Base-by-base conservation (phyloP, 2,329 filamentous ascomycete species). In the Camillea tinctor region DNA sequence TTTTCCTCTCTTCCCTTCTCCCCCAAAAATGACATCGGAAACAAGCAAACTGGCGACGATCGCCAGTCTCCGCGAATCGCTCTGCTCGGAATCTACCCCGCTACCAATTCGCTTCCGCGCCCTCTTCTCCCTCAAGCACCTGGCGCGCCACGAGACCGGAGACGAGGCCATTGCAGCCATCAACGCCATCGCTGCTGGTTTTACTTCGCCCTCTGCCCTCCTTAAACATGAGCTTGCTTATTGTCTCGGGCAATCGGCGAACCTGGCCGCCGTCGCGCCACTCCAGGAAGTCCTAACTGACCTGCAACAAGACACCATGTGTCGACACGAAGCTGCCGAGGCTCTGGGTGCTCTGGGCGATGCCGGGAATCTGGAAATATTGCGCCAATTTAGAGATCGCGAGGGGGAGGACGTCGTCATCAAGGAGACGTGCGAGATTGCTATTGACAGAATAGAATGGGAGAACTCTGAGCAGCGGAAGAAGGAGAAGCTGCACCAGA, bases 171-270 rank as follows among this genome's bases (percentile, higher is more conserved):
- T 80, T 30, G 80, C 80, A 9, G 85, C 87, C 54, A 85, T 90
- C 67, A 83, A 88, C 59, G 93, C 95, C 50, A 99, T 99, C 68
- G 93, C 94, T 2, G 92, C 93, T 7, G 94, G 83, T 1, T 95
- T 99, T 69, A 71, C 81, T 0, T 96, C 94, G 2, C 88, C 91
- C 0, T 98, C 94, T 4, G 94, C 92, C 2, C 83, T 98, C 8
- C 81, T 98, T 52, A 98, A 98, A 80, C 95, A 99, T 76, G 95
- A 99, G 75, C 84, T 99, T 54, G 95, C 95, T 23, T 99, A 99
- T 79, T 99, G 95, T 73, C 84, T 99, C 2, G 95, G 95, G 7
- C 95, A 99, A 78, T 94, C 91, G 1, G 88, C 88, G 60, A 92
- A 97, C 72, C 76, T 83, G 55, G 88, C 88, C 52, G 90, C 93